Evolutionary conservation across 331 rosid species (phyloP), one percentile per base, ranked within the genome.

Genomic region (Malus hybrid): DNA sequence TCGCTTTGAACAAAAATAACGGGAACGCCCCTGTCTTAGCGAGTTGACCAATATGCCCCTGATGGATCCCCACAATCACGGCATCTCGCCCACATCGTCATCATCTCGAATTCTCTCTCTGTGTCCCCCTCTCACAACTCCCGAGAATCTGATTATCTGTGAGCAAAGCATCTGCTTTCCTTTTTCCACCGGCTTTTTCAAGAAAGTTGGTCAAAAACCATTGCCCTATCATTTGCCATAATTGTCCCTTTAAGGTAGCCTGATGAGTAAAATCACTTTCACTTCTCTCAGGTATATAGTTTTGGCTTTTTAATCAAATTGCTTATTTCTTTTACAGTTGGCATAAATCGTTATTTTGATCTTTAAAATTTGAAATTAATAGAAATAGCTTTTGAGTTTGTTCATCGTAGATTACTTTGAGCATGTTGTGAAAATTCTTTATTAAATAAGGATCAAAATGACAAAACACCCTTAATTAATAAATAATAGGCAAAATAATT

Each of bases 131-230:
- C 15, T 74, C 62, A 65, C 81, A 75, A 48, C 80, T 71, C 75
- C 70, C 81, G 29, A 76, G 48, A 69, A 76, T 32, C 34, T 24
- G 60, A 68, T 46, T 24, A 7, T 46, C 62, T 29, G 50, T 46
- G 61, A 44, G 77, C 61, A 44, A 34, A 46, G 64, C 52, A 76
- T 76, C 69, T 70, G 46, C 74, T 76, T 81, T 77, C 71, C 70
- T 53, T 74, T 76, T 81, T 67, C 74, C 70, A 28, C 71, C 71
- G 71, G 71, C 74, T 65, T 76, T 81, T 66, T 66, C 63, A 73
- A 71, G 39, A 71, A 70, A 76, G 65, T 19, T 61, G 5, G 66
- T 48, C 78, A 36, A 53, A 75, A 75, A 53, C 67, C 12, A 6
- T 52, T 62, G 29, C 29, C 74, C 33, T 42, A 6, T 3, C 60